Evolutionary conservation across 1,139 yeast species (phyloP), one percentile per base, ranked within the genome.

Genomic region (Suhomyces bolitotheri): DNA sequence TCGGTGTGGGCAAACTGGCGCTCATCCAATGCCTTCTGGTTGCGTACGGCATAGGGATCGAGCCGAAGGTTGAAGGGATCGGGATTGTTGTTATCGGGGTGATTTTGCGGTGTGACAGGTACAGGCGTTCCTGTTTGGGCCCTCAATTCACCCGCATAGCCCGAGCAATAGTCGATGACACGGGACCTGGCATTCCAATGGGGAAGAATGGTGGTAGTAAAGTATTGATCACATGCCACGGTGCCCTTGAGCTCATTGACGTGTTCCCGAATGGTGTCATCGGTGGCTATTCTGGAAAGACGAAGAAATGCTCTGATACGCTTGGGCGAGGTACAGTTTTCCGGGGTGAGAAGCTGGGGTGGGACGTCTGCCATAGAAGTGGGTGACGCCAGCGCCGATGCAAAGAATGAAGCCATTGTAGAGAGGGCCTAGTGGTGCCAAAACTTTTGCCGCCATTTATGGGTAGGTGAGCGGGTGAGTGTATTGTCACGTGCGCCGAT

Each of bases 21-120:
- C 15, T 56, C 47, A 5, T 57, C 21, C 15, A 45, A 39, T 14
- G 56, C 55, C 14, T 51, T 50, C 30, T 59, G 52, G 34, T 54
- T 51, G 36, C 53, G 56, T 17, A 49, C 41, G 5, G 75, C 74
- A 39, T 70, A 70, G 0, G 76, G 76, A 41, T 70, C 73, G 7
- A 58, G 41, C 19, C 73, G 46, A 27, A 68, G 53, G 43, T 69
- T 68, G 19, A 17, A 32, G 16, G 27, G 25, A 8, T 27, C 31
- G 1, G 35, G 24, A 10, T 27, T 19, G 10, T 32, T 25, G 2
- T 23, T 8, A 4, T 11, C 7, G 22, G 15, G 15, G 7, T 14
- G 22, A 4, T n/a, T 11, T 4, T 4, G 29, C 8, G 7, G 7
- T 17, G 4, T 5, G 13, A 7, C 16, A 24, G 17, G 14, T 2